phyloP scores from a whole-genome alignment of 2,329 filamentous ascomycete species.

The Dothidotthia symphoricarpi region DNA sequence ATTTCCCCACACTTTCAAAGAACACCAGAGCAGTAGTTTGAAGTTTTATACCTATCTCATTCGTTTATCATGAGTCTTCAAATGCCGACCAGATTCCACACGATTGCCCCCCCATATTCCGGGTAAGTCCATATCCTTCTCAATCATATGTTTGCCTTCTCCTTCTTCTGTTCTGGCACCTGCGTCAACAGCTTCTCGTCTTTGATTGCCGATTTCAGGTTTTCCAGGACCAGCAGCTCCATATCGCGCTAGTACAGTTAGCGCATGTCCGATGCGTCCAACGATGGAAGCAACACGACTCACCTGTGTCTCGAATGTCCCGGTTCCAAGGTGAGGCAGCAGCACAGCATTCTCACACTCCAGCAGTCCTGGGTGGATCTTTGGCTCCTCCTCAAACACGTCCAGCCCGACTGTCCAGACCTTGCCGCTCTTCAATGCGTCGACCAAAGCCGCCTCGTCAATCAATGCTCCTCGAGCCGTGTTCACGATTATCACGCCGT shows the following conservation, averaged over 20 bases:
- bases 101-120: background rate
- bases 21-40: too few species aligned
- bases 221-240: slow-evolving; percentile 59
- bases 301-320: slow-evolving; percentile 59
- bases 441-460: slow-evolving; percentile 56
- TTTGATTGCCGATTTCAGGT: slow-evolving; percentile 57
- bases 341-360: slow-evolving; percentile 54
- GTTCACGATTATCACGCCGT: slow-evolving; percentile 58
- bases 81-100: slow-evolving; percentile 1
- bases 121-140: too few species aligned
- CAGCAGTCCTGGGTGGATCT: slow-evolving; percentile 52
- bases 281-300: slow-evolving; percentile 2
- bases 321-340: slow-evolving; percentile 61
- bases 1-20: slow-evolving; percentile 7
- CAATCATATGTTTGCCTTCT: slow-evolving; percentile 30
- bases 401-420: slow-evolving; percentile 57
- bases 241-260: slow-evolving; percentile 49
- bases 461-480: slow-evolving; percentile 58
- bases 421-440: slow-evolving; percentile 54
- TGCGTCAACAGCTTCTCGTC: slow-evolving; percentile 59
- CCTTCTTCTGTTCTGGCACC: slow-evolving; percentile 58
- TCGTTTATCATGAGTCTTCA: slow-evolving; percentile 7
- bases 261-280: background rate
- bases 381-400: slow-evolving; percentile 59
- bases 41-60: background rate